phyloP scores from a whole-genome alignment of 495 filamentous ascomycete genomes.

The Tuber brumale region DNA sequence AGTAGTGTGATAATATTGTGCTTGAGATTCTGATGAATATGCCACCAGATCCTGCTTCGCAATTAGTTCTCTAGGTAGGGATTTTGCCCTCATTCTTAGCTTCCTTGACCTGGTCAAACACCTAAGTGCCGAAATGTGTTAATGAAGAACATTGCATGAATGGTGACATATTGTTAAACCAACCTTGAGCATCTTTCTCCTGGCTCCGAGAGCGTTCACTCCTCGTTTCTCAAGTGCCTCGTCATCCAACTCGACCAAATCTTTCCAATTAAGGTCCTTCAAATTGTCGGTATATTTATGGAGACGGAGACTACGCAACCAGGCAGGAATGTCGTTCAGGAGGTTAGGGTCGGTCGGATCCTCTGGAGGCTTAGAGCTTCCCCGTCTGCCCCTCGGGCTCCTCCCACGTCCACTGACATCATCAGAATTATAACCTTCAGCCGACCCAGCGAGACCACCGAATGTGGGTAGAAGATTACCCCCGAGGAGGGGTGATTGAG shows the following conservation, averaged over 20 bases:
- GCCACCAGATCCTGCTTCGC: background rate
- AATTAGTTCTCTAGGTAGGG: slow-evolving; percentile 7
- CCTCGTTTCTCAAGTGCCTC: slow-evolving; percentile 87
- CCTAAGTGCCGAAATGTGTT: slow-evolving; percentile 44
- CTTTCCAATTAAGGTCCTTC: slow-evolving; percentile 95
- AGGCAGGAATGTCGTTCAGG: slow-evolving; percentile 90
- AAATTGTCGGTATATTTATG: slow-evolving; percentile 99
- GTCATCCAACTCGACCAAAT: slow-evolving; percentile 84
- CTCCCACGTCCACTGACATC: slow-evolving; percentile 84
- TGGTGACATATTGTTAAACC: slow-evolving; percentile 30
- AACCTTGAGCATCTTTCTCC: slow-evolving; percentile 97
- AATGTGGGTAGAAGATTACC: slow-evolving; percentile 70
- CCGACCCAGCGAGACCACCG: slow-evolving; percentile 53
- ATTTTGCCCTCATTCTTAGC: slow-evolving; percentile 44
- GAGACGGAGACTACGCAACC: slow-evolving; percentile 87
- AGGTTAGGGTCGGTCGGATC: slow-evolving; percentile 88
- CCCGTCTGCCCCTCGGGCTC: slow-evolving; percentile 84
- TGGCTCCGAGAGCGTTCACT: slow-evolving; percentile 88
- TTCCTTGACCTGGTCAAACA: slow-evolving; percentile 91
- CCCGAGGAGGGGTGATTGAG: slow-evolving; percentile 72
- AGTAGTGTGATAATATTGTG: background rate
- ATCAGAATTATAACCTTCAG: slow-evolving; percentile 90
- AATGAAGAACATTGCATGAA: background rate
- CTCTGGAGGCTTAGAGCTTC: slow-evolving; percentile 94
- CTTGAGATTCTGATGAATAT: slow-evolving; percentile 2